Conservation (phyloP, 176 grass and related monocot species). For the Aegilops speltoides region DNA sequence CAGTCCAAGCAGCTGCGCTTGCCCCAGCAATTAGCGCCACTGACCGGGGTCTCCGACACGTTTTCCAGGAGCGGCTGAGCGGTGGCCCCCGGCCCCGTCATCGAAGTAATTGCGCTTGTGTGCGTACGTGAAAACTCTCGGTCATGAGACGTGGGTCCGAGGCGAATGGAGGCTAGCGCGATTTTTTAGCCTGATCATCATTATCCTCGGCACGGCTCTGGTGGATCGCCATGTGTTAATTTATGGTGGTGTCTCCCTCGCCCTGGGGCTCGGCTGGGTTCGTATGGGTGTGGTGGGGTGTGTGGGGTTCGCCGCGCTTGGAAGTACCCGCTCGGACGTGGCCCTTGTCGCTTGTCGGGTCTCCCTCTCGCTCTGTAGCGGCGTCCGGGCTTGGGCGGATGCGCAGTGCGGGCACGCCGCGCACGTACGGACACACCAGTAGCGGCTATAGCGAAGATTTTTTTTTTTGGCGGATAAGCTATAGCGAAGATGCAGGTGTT, state of each 20-base stretch:
- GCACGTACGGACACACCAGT: not conserved
- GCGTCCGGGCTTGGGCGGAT: not conserved
- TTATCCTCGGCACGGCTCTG: conserved; percentile 8
- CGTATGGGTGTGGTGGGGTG: not conserved
- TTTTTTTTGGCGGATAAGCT: too few relatives aligned
- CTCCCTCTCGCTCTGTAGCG: not conserved
- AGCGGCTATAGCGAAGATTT: too few relatives aligned
- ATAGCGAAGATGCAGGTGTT: not conserved
- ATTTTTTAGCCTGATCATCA: not conserved
- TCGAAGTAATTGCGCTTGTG: not conserved
- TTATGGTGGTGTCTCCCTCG: conserved; percentile 37
- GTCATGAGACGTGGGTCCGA: not conserved
- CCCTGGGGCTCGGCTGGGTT: conserved; percentile 9
- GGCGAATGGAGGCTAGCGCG: not conserved
- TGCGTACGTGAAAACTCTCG: not conserved
- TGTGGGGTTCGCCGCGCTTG: conserved; percentile 29
- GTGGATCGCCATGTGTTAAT: conserved; percentile 38
- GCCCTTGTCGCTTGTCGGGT: conserved; percentile 37
- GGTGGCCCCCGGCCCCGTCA: not conserved
- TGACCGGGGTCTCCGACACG: conserved; percentile 32
- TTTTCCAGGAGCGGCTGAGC: conserved; percentile 6
- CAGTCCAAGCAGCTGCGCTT: conserved; percentile 1
- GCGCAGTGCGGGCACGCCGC: not conserved
- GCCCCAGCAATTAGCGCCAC: not conserved
- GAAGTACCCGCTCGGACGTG: conserved; percentile 20